These are phyloP conservation scores for Metschnikowia cerradonensis DNA, from an alignment of 805 yeast species.

Conservation along the genomic window DNA sequence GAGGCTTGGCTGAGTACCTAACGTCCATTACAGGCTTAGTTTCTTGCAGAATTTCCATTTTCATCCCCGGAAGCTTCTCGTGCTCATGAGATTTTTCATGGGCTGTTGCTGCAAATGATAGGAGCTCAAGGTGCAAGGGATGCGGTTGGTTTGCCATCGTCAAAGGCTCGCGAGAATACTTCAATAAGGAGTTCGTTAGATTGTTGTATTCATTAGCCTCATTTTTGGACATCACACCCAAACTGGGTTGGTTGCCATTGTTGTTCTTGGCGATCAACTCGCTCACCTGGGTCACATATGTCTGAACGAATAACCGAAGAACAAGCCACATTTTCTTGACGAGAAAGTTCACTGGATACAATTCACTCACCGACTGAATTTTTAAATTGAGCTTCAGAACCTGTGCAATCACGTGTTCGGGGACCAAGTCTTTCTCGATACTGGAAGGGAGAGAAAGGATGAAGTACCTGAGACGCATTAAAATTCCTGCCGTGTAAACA, in stretches of 20 bases:
- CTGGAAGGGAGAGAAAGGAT: constrained; percentile 49
- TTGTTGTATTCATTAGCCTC: constrained; percentile 21
- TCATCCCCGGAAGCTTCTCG: background rate
- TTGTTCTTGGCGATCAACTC: constrained; percentile 25
- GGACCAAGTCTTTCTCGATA: constrained; percentile 43
- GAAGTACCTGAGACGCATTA: constrained; percentile 52
- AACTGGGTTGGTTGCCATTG: constrained; percentile 15
- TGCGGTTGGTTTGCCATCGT: background rate
- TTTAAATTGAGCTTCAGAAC: constrained; percentile 28
- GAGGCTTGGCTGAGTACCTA: background rate
- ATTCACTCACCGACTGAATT: constrained; percentile 26
- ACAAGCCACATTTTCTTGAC: constrained; percentile 53
- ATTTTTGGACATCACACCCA: constrained; percentile 9
- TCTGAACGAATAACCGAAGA: constrained; percentile 55
- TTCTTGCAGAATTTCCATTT: background rate
- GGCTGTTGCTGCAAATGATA: constrained; percentile 18
- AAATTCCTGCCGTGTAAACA: constrained; percentile 63
- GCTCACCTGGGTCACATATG: constrained; percentile 54
- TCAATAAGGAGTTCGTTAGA: constrained; percentile 9
- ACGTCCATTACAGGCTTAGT: background rate
- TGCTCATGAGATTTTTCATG: constrained; percentile 10
- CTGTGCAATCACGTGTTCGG: constrained; percentile 39
- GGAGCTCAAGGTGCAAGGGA: constrained; percentile 16
- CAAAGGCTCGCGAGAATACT: constrained; percentile 1
- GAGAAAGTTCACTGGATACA: constrained; percentile 41